Conservation (phyloP, 345 rosid species). For the Linum lewisii region DNA sequence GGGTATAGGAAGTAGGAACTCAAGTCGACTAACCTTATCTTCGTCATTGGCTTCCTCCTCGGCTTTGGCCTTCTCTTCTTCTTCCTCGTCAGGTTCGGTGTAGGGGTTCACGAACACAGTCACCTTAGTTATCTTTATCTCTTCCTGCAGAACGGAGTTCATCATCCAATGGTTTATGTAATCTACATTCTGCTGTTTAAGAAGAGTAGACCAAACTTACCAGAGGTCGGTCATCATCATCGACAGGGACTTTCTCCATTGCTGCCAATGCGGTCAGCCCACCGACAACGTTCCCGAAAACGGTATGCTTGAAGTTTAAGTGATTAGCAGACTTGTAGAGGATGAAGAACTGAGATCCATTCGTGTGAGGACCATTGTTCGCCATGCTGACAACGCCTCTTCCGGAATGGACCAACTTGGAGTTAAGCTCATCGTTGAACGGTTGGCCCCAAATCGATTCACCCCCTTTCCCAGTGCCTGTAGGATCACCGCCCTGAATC, state of each 20-base stretch:
- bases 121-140: constrained; percentile 66
- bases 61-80: constrained; percentile 54
- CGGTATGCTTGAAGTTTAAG: constrained; percentile 89
- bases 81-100: constrained; percentile 70
- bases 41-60: constrained; percentile 44
- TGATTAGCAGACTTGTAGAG: constrained; percentile 95
- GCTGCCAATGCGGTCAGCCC: constrained; percentile 70
- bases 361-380: constrained; percentile 92
- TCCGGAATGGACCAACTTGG: constrained; percentile 86
- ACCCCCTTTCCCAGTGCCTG: constrained; percentile 84
- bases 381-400: constrained; percentile 97
- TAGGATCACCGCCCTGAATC: constrained; percentile 99
- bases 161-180: neutral
- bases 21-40: constrained; percentile 38
- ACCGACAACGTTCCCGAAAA: constrained; percentile 90
- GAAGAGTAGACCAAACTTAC: constrained; percentile 31
- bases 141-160: constrained; percentile 46
- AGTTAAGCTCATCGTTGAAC: constrained; percentile 83
- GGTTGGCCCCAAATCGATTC: constrained; percentile 97
- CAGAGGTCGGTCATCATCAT: constrained; percentile 70
- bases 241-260: constrained; percentile 89
- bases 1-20: too few species aligned
- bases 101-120: constrained; percentile 83
- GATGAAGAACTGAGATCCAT: constrained; percentile 96
- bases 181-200: neutral